These are phyloP conservation scores for Allium sativum DNA, from an alignment of 106 monocot species.

Conservation along the genomic window DNA sequence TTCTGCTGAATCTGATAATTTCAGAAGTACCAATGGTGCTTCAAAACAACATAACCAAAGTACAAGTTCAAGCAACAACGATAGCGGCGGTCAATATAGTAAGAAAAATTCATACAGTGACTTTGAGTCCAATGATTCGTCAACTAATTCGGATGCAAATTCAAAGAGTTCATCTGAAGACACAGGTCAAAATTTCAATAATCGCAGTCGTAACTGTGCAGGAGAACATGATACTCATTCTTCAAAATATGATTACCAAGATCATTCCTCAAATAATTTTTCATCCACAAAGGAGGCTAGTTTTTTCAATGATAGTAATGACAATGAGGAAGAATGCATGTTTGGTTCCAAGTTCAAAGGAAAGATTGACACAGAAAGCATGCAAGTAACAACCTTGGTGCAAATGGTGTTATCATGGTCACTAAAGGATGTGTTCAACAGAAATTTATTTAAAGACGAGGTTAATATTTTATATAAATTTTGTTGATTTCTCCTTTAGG, in stretches of 20 bases:
- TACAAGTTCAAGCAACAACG: no score
- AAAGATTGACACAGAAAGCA: not conserved
- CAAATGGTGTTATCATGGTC: conserved; percentile 4
- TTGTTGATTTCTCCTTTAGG: no score
- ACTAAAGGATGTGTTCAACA: not conserved
- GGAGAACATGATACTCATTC: not conserved
- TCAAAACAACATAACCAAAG: not conserved
- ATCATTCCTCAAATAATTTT: no score
- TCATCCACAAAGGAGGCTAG: no score
- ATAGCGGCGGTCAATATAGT: no score
- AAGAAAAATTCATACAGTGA: no score
- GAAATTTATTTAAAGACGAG: conserved; percentile 1
- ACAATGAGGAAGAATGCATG: not conserved
- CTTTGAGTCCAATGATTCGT: no score
- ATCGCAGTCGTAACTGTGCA: not conserved
- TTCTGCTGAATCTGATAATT: not conserved
- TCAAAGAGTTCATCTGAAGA: not conserved
- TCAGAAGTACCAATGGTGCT: not conserved
- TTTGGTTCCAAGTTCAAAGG: not conserved
- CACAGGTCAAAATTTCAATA: not conserved
- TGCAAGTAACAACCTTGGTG: not conserved
- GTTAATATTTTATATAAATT: not conserved
- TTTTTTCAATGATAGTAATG: not conserved
- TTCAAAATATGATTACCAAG: not conserved
- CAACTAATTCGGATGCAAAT: not conserved